Evolutionary conservation across 257 asterid genomes (phyloP), one percentile per base, ranked within the genome.

Genomic region (Plectranthus barbatus): DNA sequence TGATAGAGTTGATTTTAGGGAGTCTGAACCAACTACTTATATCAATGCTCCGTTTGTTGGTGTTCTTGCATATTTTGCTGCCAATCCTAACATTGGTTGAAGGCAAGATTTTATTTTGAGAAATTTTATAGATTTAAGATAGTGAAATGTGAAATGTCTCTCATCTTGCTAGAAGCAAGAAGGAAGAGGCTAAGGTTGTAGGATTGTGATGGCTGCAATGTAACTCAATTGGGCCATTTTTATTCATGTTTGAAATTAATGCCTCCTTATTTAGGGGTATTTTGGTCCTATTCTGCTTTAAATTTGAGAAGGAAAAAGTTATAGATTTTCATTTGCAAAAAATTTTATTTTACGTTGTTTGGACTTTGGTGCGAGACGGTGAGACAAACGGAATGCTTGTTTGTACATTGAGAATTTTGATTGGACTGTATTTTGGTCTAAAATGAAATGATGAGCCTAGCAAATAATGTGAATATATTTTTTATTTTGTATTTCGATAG

Each of bases 1-100:
- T 47, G 77, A 78, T 62, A 81, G 99, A 13, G 86, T 0, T 7
- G 87, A 87, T 68, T 85, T 72, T 60, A 54, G 77, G 1, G 82
- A 87, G 64, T 87, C 97, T 0, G 97, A 93, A 66, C 97, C 99
- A 13, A 85, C 99, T 0, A 93, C 99, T 54, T 93, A 93, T 46
- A 90, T 93, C 45, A 90, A 93, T 73, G 96, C 99, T 17, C 96
- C 97, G 41, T 87, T 93, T 68, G 96, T 90, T 36, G 97, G 99
- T 23, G 96, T 67, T 36, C 84, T 90, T 58, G 96, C 97, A 1
- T 85, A 85, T 36, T 85, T 93, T 73, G 77, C 70, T 69, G 94
- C 92, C 5, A 84, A 81, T 60, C 92, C 96, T 6, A 72, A 77
- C 54, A 33, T 31, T 56, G 64, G 64, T 69, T 76, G 76, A 77